These are phyloP conservation scores for Saccharomycopsis fodiens DNA, from an alignment of 805 yeast genomes.

Conservation along the genomic window DNA sequence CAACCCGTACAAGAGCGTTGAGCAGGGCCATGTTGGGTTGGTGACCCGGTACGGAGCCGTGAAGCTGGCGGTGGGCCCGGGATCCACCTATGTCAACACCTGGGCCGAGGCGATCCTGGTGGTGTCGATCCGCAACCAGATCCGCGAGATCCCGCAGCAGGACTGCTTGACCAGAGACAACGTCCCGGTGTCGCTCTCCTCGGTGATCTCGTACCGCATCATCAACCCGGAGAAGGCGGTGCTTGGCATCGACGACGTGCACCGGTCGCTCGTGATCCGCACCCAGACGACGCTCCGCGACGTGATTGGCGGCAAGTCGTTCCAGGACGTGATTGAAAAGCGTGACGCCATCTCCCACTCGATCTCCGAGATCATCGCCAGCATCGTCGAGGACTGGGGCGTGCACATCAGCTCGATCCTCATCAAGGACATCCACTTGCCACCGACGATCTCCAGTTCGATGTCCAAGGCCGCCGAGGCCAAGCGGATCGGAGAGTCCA, in stretches of 20 bases:
- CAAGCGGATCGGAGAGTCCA: conserved; percentile 66
- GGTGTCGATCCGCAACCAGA: conserved; percentile 50
- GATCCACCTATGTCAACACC: conserved; percentile 57
- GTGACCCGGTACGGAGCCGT: conserved; percentile 61
- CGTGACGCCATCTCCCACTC: conserved; percentile 64
- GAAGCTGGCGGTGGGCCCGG: conserved; percentile 60
- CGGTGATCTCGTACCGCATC: conserved; percentile 61
- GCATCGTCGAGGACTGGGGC: conserved; percentile 65
- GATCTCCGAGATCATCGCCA: conserved; percentile 52
- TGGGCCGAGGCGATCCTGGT: conserved; percentile 46
- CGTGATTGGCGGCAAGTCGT: conserved; percentile 55
- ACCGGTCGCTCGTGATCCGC: conserved; percentile 51
- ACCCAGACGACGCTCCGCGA: conserved; percentile 70
- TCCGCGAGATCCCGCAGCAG: conserved; percentile 59
- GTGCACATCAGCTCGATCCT: conserved; percentile 58
- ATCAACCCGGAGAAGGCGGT: conserved; percentile 61
- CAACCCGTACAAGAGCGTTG: conserved; percentile 52
- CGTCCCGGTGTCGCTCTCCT: conserved; percentile 52
- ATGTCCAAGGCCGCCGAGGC: conserved; percentile 72
- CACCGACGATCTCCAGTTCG: conserved; percentile 47
- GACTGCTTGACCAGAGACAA: conserved; percentile 66
- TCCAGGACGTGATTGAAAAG: conserved; percentile 68
- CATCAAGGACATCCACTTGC: conserved; percentile 57
- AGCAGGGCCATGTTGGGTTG: conserved; percentile 64
- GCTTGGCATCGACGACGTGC: conserved; percentile 47